phyloP scores from a whole-genome alignment of 129 eudicot genomes.

The Rutidosis leptorrhynchoides region DNA sequence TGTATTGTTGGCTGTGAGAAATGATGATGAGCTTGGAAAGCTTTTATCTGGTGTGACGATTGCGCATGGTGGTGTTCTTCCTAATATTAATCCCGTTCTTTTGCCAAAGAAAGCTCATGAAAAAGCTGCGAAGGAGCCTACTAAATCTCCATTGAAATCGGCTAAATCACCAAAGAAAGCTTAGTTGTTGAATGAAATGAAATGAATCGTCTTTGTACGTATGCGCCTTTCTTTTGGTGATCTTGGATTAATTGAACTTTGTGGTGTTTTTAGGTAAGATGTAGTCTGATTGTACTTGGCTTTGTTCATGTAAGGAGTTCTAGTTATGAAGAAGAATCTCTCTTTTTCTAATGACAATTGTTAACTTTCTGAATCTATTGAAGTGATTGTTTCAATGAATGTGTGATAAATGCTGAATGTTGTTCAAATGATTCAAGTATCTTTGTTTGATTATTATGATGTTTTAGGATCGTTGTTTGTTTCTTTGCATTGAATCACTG shows the following conservation, averaged over 20 bases:
- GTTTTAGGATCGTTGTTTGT: neutral
- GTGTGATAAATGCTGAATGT: neutral
- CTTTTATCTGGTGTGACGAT: conserved; percentile 57
- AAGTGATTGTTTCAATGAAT: neutral
- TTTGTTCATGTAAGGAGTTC: conserved; percentile 14
- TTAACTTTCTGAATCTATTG: conserved; percentile 5
- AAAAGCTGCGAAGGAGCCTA: conserved; percentile 41
- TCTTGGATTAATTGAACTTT: conserved; percentile 2
- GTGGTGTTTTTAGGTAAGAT: neutral
- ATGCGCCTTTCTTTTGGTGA: conserved; percentile 7
- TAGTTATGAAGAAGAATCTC: conserved; percentile 27
- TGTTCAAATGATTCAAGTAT: neutral
- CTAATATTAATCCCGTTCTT: conserved; percentile 62
- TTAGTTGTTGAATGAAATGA: conserved; percentile 17
- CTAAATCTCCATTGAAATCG: conserved; percentile 43
- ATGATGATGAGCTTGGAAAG: conserved; percentile 65
- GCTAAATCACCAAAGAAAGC: conserved; percentile 41
- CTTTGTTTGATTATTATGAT: neutral
- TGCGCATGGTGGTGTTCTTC: conserved; percentile 71
- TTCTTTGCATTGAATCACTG: too few relatives aligned
- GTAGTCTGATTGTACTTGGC: conserved; percentile 12
- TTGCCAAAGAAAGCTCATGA: conserved; percentile 55
- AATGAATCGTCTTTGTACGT: neutral
- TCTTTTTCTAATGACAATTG: conserved; percentile 21
- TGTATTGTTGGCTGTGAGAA: conserved; percentile 53